Conservation (phyloP, 2,329 filamentous ascomycete species). For the Stenocarpella maydis region DNA sequence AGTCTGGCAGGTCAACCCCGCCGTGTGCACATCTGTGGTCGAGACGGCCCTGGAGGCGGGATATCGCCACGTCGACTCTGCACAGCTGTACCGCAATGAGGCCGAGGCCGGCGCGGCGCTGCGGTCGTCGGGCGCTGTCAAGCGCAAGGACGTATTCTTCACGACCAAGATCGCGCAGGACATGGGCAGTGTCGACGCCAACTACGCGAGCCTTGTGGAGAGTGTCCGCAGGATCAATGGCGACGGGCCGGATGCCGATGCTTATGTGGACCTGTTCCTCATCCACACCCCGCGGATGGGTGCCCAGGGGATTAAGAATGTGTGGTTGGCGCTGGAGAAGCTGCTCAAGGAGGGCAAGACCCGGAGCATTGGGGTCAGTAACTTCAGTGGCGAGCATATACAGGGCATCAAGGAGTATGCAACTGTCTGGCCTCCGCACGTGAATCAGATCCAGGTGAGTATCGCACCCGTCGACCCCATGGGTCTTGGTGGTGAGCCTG, state of each 20-base stretch:
- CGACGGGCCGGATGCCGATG: neutral
- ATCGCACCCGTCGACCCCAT: no score
- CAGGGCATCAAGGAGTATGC: constrained; percentile 32
- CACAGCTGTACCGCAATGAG: constrained; percentile 29
- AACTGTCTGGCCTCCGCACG: constrained; percentile 29
- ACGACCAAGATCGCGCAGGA: constrained; percentile 30
- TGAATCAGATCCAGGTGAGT: constrained; percentile 30
- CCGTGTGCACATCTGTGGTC: constrained; percentile 19
- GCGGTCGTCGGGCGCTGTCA: constrained; percentile 5
- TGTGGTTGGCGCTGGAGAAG: constrained; percentile 27
- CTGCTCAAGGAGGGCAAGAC: constrained; percentile 29
- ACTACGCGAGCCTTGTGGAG: constrained; percentile 19
- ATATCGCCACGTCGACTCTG: constrained; percentile 26
- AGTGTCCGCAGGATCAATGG: constrained; percentile 30
- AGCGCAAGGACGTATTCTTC: constrained; percentile 30
- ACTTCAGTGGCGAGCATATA: constrained; percentile 14
- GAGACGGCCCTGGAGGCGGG: constrained; percentile 15
- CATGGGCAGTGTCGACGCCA: constrained; percentile 12
- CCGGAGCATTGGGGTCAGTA: constrained; percentile 27
- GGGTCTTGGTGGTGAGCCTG: no score
- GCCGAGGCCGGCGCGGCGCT: constrained; percentile 26
- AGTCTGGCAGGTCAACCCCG: constrained; percentile 23
- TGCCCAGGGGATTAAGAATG: constrained; percentile 25
- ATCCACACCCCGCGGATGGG: constrained; percentile 24
- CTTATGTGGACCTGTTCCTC: constrained; percentile 28